phyloP scores from a whole-genome alignment of 106 monocot species.

The Amphibolis antarctica region DNA sequence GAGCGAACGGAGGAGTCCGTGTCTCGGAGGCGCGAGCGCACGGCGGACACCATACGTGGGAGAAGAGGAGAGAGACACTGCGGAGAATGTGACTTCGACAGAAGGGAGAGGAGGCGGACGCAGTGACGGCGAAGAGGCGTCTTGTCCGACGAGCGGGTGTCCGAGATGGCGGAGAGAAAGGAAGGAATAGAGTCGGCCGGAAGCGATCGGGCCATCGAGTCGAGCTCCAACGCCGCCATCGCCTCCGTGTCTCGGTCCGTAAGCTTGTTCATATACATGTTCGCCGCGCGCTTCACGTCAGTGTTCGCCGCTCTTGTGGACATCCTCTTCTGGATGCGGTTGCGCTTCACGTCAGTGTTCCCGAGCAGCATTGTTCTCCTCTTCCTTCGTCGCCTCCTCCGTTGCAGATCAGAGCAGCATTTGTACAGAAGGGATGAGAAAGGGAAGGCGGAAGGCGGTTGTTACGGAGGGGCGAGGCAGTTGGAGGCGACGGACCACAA shows the following conservation, averaged over 20 bases:
- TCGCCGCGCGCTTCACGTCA: constrained; percentile 42
- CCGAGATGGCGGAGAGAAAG: constrained; percentile 72
- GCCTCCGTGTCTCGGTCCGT: constrained; percentile 87
- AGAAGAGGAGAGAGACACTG: constrained; percentile 28
- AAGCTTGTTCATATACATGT: constrained; percentile 55
- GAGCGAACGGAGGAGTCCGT: constrained; percentile 77
- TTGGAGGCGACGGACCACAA: neutral
- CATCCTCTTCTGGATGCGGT: neutral
- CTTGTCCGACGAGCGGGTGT: constrained; percentile 59
- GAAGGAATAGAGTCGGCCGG: constrained; percentile 28
- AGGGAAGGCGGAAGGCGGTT: neutral
- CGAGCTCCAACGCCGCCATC: constrained; percentile 76
- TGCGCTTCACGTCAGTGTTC: neutral
- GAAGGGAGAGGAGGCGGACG: constrained; percentile 48
- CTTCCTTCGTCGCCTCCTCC: neutral
- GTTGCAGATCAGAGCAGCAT: neutral
- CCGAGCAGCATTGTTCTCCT: too few relatives aligned
- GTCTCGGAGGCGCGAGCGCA: constrained; percentile 76
- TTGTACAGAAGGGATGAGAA: neutral
- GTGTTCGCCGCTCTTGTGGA: constrained; percentile 4
- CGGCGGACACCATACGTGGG: constrained; percentile 65
- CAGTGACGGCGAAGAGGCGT: constrained; percentile 76
- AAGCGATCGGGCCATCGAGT: constrained; percentile 53
- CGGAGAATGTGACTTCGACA: constrained; percentile 31
- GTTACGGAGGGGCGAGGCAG: neutral